A percentile compares a stretch with the other conserved stretches of the same genome.
Evolutionary conservation across 2,329 filamentous ascomycete species (phyloP).

Genomic region (Beauveria sp.): DNA sequence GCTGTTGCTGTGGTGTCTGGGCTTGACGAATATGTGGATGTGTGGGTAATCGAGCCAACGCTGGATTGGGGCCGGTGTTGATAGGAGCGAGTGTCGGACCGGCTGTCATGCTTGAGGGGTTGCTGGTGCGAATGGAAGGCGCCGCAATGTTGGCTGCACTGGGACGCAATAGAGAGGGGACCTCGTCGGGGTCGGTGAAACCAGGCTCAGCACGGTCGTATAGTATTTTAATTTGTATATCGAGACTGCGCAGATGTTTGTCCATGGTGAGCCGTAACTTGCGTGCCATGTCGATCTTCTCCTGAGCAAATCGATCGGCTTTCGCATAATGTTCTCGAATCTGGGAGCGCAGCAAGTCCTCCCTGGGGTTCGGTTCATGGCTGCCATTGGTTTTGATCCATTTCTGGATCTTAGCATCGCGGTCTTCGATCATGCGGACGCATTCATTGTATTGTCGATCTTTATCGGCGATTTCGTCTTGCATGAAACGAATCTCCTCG

Average conservation of each 20-base stretch:
- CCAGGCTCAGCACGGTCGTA: conserved; percentile 55
- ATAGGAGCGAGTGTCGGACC: conserved; percentile 17
- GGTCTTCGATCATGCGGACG: conserved; percentile 59
- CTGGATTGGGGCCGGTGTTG: conserved; percentile 31
- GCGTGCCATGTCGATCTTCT: conserved; percentile 64
- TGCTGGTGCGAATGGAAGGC: conserved; percentile 34
- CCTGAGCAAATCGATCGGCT: conserved; percentile 63
- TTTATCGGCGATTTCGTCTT: conserved; percentile 77
- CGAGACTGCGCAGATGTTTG: conserved; percentile 56
- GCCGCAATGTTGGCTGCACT: conserved; percentile 45
- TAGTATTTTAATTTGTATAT: conserved; percentile 53
- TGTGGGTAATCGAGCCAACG: conserved; percentile 34
- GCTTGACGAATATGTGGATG: conserved; percentile 40
- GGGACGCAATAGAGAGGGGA: conserved; percentile 54
- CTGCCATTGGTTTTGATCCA: conserved; percentile 73
- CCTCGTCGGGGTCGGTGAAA: conserved; percentile 54
- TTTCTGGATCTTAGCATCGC: conserved; percentile 70
- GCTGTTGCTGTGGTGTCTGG: conserved; percentile 39
- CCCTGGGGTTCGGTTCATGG: conserved; percentile 66
- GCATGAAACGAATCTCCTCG: conserved; percentile 73
- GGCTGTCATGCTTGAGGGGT: conserved; percentile 28
- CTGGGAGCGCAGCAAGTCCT: conserved; percentile 57
- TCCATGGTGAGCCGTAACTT: conserved; percentile 55
- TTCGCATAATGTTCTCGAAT: conserved; percentile 62
- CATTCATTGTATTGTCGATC: conserved; percentile 65